Base-by-base conservation (phyloP, 768 basidiomycete genomes). In the Auriscalpium orientale region DNA sequence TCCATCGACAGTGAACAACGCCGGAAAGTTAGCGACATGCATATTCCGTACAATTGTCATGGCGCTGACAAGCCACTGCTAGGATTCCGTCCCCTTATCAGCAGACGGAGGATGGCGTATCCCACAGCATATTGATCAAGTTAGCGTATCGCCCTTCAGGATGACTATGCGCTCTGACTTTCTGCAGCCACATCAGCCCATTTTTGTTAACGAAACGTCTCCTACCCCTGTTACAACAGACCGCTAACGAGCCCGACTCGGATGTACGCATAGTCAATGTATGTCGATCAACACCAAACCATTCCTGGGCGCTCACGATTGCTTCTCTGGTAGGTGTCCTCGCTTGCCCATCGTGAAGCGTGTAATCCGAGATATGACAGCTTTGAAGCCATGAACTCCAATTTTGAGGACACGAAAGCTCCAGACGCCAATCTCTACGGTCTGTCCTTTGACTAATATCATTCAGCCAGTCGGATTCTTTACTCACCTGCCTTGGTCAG, bases 241-340 rank as follows among this genome's bases (percentile, higher is more conserved):
- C 85, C 1, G 77, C 81, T 0, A 59, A 71, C 16, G 66, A 74
- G 47, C 67, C 74, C 0, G 68, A 69, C 21, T 73, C 81, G 0
- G 85, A 87, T 56, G 84, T 85, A 48, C 78, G 85, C 16, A 73
- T 87, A 13, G 73, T 85, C 10, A 76, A 79, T 54, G 84, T 84
- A 56, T 44, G 78, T 58, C 8, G 13, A 18, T 13, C 15, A 12
- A 35, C 11, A 28, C 3, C 22, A 28, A 28, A 28, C 22, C 22
- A 28, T 28, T 20, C 13, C 4, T 8, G 18, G 46, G 37, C 4
- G n/a, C 4, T 37, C 22, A 44, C 20, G 13, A 46, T 18, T 10
- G 28, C 16, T 45, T 34, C 13, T 22, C 18, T 37, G 13, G 20
- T 40, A 68, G 65, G 55, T 68, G 15, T 35, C 58, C 13, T 65